Conservation (phyloP, 164 flowering plant species). For the Liriodendron chinense region DNA sequence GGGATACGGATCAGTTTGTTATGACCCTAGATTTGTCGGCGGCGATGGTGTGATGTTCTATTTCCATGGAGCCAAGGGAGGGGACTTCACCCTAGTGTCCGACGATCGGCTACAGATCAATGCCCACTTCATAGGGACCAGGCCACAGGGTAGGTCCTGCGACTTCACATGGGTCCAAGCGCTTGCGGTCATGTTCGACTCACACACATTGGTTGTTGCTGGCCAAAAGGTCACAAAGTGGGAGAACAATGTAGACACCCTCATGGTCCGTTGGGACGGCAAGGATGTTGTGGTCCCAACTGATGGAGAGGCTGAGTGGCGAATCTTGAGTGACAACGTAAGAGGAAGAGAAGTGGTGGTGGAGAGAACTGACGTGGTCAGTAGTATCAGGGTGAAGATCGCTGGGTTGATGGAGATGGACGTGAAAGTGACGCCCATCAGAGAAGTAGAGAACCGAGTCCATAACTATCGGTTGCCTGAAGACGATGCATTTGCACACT, state of each 20-base stretch:
- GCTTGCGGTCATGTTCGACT: constrained; percentile 58
- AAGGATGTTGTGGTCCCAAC: constrained; percentile 30
- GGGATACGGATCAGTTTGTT: constrained; percentile 63
- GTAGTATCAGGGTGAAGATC: constrained; percentile 45
- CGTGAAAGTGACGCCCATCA: constrained; percentile 50
- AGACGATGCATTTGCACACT: constrained; percentile 53
- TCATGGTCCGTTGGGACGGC: constrained; percentile 49
- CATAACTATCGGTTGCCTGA: constrained; percentile 61
- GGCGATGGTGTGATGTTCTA: constrained; percentile 81
- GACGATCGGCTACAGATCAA: constrained; percentile 56
- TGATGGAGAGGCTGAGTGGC: constrained; percentile 68
- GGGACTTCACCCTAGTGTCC: constrained; percentile 63
- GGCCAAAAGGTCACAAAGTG: constrained; percentile 54
- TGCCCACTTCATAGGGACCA: constrained; percentile 62
- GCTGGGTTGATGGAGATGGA: constrained; percentile 45
- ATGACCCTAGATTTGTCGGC: constrained; percentile 68
- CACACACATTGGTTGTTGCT: constrained; percentile 50
- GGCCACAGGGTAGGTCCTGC: constrained; percentile 53
- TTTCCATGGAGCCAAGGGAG: constrained; percentile 68
- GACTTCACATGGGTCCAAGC: constrained; percentile 85
- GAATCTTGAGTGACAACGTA: not conserved
- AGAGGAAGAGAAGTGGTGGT: constrained; percentile 38
- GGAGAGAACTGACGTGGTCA: constrained; percentile 57
- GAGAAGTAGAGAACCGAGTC: constrained; percentile 47
- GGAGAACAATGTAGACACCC: constrained; percentile 55